Evolutionary conservation across 306 rosid species (phyloP).

Genomic region (Dalbergia cochinchinensis): DNA sequence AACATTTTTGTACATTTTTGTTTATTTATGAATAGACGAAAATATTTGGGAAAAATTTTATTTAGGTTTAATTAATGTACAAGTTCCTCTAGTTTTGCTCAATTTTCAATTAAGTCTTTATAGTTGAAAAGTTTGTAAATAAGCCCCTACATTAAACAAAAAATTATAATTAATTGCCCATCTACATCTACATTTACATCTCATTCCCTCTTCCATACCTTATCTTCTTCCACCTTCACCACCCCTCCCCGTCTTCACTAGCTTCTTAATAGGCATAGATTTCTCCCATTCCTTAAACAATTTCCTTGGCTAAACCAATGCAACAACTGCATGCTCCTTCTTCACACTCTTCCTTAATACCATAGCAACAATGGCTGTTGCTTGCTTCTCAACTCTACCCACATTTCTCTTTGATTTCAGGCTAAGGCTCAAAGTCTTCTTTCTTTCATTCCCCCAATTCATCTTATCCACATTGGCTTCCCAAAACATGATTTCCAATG

Average conservation of each 20-base stretch:
- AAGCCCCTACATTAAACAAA: too few relatives aligned
- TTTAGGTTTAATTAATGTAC: too few relatives aligned
- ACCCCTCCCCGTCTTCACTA: slow-evolving; percentile 70
- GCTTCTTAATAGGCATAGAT: slow-evolving; percentile 50
- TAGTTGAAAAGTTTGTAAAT: too few relatives aligned
- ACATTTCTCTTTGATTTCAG: background rate
- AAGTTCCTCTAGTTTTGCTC: too few relatives aligned
- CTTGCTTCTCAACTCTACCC: slow-evolving; percentile 39
- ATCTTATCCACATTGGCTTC: slow-evolving; percentile 70
- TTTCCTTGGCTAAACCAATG: slow-evolving; percentile 74
- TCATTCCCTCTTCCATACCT: too few relatives aligned
- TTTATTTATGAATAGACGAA: too few relatives aligned
- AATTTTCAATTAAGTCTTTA: too few relatives aligned
- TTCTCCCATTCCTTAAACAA: slow-evolving; percentile 77
- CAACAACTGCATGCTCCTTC: slow-evolving; percentile 59
- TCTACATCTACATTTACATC: too few relatives aligned
- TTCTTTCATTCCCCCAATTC: slow-evolving; percentile 53
- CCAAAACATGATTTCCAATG: slow-evolving; percentile 86
- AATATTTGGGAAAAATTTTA: too few relatives aligned
- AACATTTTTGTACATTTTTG: too few relatives aligned
- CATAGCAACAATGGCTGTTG: slow-evolving; percentile 54
- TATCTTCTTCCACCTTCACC: slow-evolving; percentile 49
- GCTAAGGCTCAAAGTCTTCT: slow-evolving; percentile 58
- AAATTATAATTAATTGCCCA: too few relatives aligned
- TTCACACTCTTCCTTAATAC: slow-evolving; percentile 58